A percentile compares a stretch with the other conserved stretches of the same genome.
These are phyloP conservation scores for Pyrus hybrid DNA, from an alignment of 331 rosid species.

Conservation along the genomic window DNA sequence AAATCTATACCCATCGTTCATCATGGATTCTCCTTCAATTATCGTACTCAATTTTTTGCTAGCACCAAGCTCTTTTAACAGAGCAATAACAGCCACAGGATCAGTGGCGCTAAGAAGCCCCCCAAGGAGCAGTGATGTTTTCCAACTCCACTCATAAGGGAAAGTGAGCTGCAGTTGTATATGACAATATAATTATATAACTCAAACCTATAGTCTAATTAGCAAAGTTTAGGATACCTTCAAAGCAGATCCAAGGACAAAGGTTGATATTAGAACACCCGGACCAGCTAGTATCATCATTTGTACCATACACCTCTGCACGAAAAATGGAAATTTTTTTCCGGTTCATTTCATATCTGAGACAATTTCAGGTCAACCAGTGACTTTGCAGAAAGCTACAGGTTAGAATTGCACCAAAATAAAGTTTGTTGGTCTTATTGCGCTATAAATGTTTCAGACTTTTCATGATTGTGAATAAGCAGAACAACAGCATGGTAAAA, in stretches of 20 bases:
- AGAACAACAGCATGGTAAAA: neutral
- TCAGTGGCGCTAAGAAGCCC: conserved; percentile 98
- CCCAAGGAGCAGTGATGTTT: conserved; percentile 88
- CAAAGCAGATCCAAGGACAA: conserved; percentile 78
- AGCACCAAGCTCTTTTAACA: conserved; percentile 91
- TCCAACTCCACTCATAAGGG: conserved; percentile 92
- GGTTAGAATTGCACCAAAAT: neutral
- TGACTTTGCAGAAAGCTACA: conserved; percentile 5
- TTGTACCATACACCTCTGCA: conserved; percentile 83
- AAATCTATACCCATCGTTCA: conserved; percentile 89
- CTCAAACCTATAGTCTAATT: neutral
- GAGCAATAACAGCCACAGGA: conserved; percentile 97
- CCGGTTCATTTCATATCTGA: conserved; percentile 1
- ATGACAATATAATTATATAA: conserved; percentile 7
- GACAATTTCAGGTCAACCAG: neutral
- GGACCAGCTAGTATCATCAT: conserved; percentile 89
- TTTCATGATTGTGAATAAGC: neutral
- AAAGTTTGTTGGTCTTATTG: neutral
- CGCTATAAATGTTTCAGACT: neutral
- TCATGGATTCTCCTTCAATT: conserved; percentile 97
- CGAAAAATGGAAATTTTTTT: conserved; percentile 10
- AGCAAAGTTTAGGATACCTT: conserved; percentile 46
- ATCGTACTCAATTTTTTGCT: no score
- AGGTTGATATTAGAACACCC: conserved; percentile 70
- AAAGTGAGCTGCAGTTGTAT: conserved; percentile 59